Evolutionary conservation across 768 basidiomycete genomes (phyloP).

Genomic region (Gymnopilus junonius): DNA sequence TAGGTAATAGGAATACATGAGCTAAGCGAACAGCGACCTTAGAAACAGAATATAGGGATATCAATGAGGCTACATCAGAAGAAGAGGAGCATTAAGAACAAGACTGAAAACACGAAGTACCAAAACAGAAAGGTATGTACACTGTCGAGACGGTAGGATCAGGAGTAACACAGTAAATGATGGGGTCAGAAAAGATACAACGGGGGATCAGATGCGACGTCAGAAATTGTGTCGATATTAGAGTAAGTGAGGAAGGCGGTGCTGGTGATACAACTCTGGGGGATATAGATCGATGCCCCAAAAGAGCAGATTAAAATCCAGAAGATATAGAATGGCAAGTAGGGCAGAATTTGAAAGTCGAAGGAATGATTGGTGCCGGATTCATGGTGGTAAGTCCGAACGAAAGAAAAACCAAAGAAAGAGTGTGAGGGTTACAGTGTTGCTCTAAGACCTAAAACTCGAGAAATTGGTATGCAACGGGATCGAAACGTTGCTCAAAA

Average conservation of each 20-base stretch:
- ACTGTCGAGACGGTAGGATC: constrained; percentile 2
- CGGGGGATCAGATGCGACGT: constrained; percentile 7
- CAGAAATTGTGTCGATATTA: constrained; percentile 1
- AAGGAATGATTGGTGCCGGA: constrained; percentile 22
- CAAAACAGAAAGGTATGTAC: constrained; percentile 9
- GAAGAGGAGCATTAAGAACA: constrained; percentile 10
- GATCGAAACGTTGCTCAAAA: constrained; percentile 67
- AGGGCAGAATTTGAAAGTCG: constrained; percentile 12
- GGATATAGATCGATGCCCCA: constrained; percentile 26
- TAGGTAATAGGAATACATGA: constrained; percentile 24
- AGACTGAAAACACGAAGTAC: constrained; percentile 4
- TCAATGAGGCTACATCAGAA: constrained; percentile 22
- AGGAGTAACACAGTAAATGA: constrained; percentile 5
- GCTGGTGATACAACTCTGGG: constrained; percentile 28
- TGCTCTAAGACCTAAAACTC: constrained; percentile 58
- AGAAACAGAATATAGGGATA: constrained; percentile 5
- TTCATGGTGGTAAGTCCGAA: background rate
- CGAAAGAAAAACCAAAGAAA: constrained; percentile 10
- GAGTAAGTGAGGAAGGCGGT: background rate
- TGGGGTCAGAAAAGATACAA: constrained; percentile 14
- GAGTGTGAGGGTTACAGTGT: constrained; percentile 20
- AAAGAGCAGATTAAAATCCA: constrained; percentile 26
- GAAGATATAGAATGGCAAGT: constrained; percentile 6
- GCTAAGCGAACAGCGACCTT: constrained; percentile 16
- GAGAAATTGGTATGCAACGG: constrained; percentile 71